phyloP scores from a whole-genome alignment of 352 stramenopile species.

The Blastocystis sp. region DNA sequence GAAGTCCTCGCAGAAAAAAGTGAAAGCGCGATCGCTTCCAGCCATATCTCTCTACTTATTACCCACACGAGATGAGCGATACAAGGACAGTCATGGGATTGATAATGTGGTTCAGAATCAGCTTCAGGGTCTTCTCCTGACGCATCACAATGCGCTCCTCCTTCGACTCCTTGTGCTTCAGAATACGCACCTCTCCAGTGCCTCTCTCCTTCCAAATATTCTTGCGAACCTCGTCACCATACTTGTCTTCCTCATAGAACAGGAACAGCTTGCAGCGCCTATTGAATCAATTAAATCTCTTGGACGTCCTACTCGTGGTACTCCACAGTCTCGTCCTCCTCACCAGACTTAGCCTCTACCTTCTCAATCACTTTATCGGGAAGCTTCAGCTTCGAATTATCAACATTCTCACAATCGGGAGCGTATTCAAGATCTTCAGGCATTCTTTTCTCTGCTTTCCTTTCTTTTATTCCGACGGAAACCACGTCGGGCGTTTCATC shows the following conservation, averaged over 20 bases:
- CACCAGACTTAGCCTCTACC: slow-evolving; percentile 41
- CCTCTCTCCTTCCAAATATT: slow-evolving; percentile 79
- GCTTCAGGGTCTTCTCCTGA: slow-evolving; percentile 81
- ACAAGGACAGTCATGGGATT: slow-evolving; percentile 53
- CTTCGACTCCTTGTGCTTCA: slow-evolving; percentile 80
- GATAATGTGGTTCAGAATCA: slow-evolving; percentile 77
- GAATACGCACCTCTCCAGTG: slow-evolving; percentile 75
- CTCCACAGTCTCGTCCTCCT: slow-evolving; percentile 46
- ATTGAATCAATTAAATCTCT: neutral
- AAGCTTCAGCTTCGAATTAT: slow-evolving; percentile 51
- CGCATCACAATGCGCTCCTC: slow-evolving; percentile 78
- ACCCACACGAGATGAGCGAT: slow-evolving; percentile 59
- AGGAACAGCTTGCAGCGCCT: slow-evolving; percentile 73
- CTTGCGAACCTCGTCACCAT: slow-evolving; percentile 74
- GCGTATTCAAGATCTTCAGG: slow-evolving; percentile 53
- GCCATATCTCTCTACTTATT: slow-evolving; percentile 74
- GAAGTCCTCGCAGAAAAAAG: slow-evolving; percentile 80
- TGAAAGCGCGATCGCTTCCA: slow-evolving; percentile 78
- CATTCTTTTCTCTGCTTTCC: slow-evolving; percentile 12
- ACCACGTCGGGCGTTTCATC: neutral
- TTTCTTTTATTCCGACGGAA: neutral
- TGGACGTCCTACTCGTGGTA: slow-evolving; percentile 10
- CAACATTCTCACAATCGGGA: slow-evolving; percentile 55
- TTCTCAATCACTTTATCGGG: slow-evolving; percentile 20
- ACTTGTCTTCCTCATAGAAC: slow-evolving; percentile 69